A percentile compares a stretch with the other conserved stretches of the same genome.
These are phyloP conservation scores for Fraxinus anomala DNA, from an alignment of 257 asterid genomes.

Conservation along the genomic window DNA sequence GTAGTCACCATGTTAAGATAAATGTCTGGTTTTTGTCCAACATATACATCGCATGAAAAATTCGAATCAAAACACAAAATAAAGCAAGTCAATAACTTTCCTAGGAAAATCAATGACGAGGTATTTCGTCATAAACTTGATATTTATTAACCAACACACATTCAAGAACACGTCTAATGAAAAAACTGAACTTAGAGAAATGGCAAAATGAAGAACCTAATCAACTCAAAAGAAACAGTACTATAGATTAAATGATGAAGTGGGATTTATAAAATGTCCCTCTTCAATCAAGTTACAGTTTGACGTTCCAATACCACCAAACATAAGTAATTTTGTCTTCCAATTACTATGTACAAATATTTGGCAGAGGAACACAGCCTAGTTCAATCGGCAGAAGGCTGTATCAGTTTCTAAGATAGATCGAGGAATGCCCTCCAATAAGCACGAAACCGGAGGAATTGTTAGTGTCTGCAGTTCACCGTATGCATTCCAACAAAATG, in stretches of 20 bases:
- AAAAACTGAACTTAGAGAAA: background rate
- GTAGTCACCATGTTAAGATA: background rate
- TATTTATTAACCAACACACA: too few species aligned
- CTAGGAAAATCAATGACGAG: background rate
- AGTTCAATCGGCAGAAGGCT: slow-evolving; percentile 30
- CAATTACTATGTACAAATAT: slow-evolving; percentile 16
- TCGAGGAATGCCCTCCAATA: slow-evolving; percentile 49
- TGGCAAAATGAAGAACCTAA: background rate
- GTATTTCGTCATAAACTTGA: too few species aligned
- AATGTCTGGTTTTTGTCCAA: background rate
- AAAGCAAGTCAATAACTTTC: too few species aligned
- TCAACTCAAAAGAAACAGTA: background rate
- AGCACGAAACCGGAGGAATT: slow-evolving; percentile 56
- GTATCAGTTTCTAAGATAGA: slow-evolving; percentile 31
- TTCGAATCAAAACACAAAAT: background rate
- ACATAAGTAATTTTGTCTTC: background rate
- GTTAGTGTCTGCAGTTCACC: slow-evolving; percentile 42
- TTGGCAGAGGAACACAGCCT: background rate
- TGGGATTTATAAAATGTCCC: slow-evolving; percentile 29
- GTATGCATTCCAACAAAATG: slow-evolving; percentile 64
- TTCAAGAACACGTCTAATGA: background rate
- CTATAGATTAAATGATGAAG: background rate
- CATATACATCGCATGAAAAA: background rate
- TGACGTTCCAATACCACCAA: background rate
- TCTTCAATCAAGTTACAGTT: slow-evolving; percentile 9